Evolutionary conservation across 1,284 basidiomycete species (phyloP).

Genomic region (Waitea zeae): DNA sequence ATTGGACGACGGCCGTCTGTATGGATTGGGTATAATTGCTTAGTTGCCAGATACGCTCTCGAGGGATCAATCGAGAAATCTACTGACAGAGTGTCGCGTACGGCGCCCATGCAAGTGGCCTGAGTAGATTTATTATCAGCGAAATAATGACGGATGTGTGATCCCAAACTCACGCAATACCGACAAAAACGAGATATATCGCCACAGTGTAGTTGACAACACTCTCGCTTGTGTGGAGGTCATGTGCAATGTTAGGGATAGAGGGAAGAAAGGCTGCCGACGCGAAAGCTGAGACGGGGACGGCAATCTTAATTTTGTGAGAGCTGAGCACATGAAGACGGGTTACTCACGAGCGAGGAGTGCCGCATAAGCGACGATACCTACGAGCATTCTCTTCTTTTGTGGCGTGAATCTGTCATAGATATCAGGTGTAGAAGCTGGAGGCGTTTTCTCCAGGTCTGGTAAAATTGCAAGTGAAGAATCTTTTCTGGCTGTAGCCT

Average conservation of each 20-base stretch:
- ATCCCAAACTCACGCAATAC: slow-evolving; percentile 2
- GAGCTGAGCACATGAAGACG: neutral
- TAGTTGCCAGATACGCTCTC: neutral
- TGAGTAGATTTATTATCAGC: neutral
- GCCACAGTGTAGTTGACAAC: slow-evolving; percentile 9
- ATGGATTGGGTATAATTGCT: neutral
- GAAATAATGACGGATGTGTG: neutral
- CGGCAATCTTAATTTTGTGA: neutral
- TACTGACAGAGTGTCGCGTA: slow-evolving; percentile 8
- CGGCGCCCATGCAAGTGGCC: slow-evolving; percentile 9
- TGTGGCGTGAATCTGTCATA: neutral
- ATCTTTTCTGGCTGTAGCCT: too few species aligned
- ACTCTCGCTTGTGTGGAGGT: slow-evolving; percentile 7
- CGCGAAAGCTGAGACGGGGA: neutral
- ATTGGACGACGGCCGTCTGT: slow-evolving; percentile 7
- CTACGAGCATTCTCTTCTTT: neutral
- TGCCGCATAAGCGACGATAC: neutral
- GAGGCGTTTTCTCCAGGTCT: too few species aligned
- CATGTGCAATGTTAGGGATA: slow-evolving; percentile 9
- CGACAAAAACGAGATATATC: slow-evolving; percentile 8
- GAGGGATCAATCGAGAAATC: too few species aligned
- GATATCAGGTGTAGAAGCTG: too few species aligned
- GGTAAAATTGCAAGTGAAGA: too few species aligned
- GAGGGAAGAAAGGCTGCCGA: slow-evolving; percentile 9
- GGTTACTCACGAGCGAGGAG: neutral